phyloP scores from a whole-genome alignment of 805 yeast species.

The Candida parachauliodes region DNA sequence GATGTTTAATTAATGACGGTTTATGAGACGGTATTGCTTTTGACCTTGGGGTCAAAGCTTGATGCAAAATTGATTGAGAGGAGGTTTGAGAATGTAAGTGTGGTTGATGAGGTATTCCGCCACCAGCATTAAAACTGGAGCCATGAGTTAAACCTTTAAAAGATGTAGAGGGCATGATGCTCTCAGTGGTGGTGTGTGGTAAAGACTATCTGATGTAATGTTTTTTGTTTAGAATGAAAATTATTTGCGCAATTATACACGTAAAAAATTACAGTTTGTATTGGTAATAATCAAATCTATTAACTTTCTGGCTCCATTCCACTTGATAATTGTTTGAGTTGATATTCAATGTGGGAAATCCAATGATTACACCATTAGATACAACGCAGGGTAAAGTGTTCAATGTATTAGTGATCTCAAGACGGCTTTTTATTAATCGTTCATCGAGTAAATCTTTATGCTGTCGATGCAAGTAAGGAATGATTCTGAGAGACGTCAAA shows the following conservation, averaged over 20 bases:
- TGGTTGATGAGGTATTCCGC: neutral
- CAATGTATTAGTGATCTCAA: neutral
- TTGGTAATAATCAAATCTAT: slow-evolving; percentile 10
- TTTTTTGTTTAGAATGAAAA: slow-evolving; percentile 12
- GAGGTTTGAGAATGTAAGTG: neutral
- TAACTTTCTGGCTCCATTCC: slow-evolving; percentile 16
- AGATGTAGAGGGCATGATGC: slow-evolving; percentile 10
- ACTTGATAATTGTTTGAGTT: slow-evolving; percentile 7
- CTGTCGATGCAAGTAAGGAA: slow-evolving; percentile 15
- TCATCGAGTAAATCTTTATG: slow-evolving; percentile 6
- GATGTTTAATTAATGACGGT: slow-evolving; percentile 4
- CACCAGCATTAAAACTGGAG: slow-evolving; percentile 6
- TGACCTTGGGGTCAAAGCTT: slow-evolving; percentile 3
- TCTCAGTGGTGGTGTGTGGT: no score
- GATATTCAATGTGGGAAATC: slow-evolving; percentile 16
- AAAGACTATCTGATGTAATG: no score
- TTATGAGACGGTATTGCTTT: neutral
- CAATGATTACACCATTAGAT: slow-evolving; percentile 7
- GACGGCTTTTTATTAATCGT: slow-evolving; percentile 3
- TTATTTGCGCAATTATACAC: neutral
- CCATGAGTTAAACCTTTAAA: slow-evolving; percentile 5
- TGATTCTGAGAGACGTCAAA: slow-evolving; percentile 8
- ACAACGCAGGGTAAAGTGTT: slow-evolving; percentile 6
- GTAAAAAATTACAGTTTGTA: neutral
- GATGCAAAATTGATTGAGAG: slow-evolving; percentile 1